Evolutionary conservation across 2,329 filamentous ascomycete genomes (phyloP).

Genomic region (Monilinia fructicola): DNA sequence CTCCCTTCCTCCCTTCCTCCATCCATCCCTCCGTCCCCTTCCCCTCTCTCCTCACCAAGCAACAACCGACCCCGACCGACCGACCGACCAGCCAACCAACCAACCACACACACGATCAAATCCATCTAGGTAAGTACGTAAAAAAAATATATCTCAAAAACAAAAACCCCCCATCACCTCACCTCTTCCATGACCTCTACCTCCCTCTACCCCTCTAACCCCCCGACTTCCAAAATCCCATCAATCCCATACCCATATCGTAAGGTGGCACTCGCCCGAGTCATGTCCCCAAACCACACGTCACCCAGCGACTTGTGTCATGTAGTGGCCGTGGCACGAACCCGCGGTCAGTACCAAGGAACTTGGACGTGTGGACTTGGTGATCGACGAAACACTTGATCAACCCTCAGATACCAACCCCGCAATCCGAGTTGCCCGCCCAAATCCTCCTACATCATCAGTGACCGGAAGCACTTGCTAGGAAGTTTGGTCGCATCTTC

Average conservation of each 20-base stretch:
- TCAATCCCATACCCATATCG: background rate
- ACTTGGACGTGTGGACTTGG: background rate
- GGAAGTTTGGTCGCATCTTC: background rate
- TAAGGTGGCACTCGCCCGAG: background rate
- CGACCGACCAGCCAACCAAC: too few species aligned
- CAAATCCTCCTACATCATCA: conserved; percentile 1
- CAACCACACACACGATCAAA: too few species aligned
- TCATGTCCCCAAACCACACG: background rate
- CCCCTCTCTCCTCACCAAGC: too few species aligned
- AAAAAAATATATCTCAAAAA: too few species aligned
- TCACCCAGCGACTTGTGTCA: background rate
- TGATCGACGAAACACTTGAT: background rate
- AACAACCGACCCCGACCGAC: too few species aligned
- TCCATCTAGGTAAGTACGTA: too few species aligned
- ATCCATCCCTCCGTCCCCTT: too few species aligned
- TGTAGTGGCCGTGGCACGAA: background rate
- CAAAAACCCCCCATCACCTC: too few species aligned
- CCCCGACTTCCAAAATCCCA: background rate
- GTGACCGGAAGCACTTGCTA: background rate
- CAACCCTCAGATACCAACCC: conserved; percentile 9
- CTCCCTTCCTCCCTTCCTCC: too few species aligned
- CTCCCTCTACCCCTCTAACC: too few species aligned
- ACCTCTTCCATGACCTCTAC: too few species aligned
- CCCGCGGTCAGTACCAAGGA: background rate
- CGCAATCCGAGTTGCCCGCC: background rate